A percentile compares a stretch with the other conserved stretches of the same genome.
Evolutionary conservation across 768 basidiomycete species (phyloP).

Genomic region (Pulveroboletus sp.): DNA sequence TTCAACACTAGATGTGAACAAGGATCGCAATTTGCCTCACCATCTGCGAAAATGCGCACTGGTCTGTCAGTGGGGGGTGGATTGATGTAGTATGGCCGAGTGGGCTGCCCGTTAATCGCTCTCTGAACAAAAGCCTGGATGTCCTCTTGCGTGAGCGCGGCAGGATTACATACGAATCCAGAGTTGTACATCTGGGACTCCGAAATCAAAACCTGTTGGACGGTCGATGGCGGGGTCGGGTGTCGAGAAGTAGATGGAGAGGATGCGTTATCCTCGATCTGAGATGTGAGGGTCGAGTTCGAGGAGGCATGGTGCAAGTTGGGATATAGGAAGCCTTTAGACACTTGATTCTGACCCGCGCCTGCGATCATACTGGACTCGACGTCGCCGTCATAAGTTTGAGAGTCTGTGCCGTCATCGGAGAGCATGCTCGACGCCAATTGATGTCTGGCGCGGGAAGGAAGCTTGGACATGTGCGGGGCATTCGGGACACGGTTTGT

Average conservation of each 20-base stretch:
- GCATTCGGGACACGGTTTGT: conserved; percentile 27
- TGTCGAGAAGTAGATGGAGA: conserved; percentile 20
- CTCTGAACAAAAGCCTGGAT: conserved; percentile 72
- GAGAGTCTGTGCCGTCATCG: conserved; percentile 76
- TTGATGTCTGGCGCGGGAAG: conserved; percentile 41
- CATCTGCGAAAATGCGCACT: conserved; percentile 91
- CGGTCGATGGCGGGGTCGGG: conserved; percentile 20
- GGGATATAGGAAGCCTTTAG: conserved; percentile 25
- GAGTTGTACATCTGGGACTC: conserved; percentile 39
- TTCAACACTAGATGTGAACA: not conserved
- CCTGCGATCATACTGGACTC: conserved; percentile 70
- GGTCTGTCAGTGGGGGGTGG: conserved; percentile 76
- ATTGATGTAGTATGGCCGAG: conserved; percentile 77
- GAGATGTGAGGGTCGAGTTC: conserved; percentile 49
- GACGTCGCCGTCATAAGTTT: conserved; percentile 87
- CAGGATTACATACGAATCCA: conserved; percentile 52
- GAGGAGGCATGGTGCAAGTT: conserved; percentile 42
- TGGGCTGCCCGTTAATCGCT: conserved; percentile 67
- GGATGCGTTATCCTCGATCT: conserved; percentile 24
- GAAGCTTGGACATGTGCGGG: conserved; percentile 19
- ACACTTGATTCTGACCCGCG: conserved; percentile 36
- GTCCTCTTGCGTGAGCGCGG: conserved; percentile 65
- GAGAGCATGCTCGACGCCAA: conserved; percentile 53
- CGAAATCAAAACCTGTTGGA: conserved; percentile 32
- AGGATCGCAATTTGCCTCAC: conserved; percentile 37